These are phyloP conservation scores for Chrysanthemum makinoi DNA, from an alignment of 129 eudicot species.

Conservation along the genomic window DNA sequence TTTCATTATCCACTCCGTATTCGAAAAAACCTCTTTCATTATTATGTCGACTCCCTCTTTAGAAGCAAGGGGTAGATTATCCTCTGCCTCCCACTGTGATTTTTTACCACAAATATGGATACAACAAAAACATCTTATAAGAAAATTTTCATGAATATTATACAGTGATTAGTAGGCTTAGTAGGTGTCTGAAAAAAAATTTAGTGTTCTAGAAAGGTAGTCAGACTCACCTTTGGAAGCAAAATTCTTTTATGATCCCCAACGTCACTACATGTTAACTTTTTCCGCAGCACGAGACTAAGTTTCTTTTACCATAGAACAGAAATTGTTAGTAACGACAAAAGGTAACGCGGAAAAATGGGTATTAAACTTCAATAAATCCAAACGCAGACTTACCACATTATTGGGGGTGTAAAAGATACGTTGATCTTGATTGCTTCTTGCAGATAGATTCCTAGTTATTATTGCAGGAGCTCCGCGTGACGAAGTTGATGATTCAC, in stretches of 20 bases:
- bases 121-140: background rate
- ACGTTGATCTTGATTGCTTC: background rate
- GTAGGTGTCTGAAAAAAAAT: background rate
- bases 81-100: slow-evolving; percentile 27
- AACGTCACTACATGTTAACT: slow-evolving; percentile 26
- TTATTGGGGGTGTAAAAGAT: slow-evolving; percentile 22
- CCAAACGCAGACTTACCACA: slow-evolving; percentile 23
- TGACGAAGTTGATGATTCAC: slow-evolving; percentile 1
- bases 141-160: background rate
- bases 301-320: slow-evolving; percentile 24
- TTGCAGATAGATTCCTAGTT: slow-evolving; percentile 2
- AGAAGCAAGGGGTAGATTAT: slow-evolving; percentile 30
- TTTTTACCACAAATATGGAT: background rate
- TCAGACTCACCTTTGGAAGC: slow-evolving; percentile 31
- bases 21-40: slow-evolving; percentile 16
- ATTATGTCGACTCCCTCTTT: slow-evolving; percentile 19
- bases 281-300: slow-evolving; percentile 16
- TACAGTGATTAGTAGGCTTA: background rate
- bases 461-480: background rate
- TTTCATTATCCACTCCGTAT: slow-evolving; percentile 21
- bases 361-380: background rate
- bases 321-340: slow-evolving; percentile 15
- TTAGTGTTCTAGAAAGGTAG: background rate
- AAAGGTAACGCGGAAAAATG: slow-evolving; percentile 4
- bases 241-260: slow-evolving; percentile 28